A percentile compares a stretch with the other conserved stretches of the same genome.
Evolutionary conservation across 331 rosid genomes (phyloP).

Genomic region (Quercus tomentella): DNA sequence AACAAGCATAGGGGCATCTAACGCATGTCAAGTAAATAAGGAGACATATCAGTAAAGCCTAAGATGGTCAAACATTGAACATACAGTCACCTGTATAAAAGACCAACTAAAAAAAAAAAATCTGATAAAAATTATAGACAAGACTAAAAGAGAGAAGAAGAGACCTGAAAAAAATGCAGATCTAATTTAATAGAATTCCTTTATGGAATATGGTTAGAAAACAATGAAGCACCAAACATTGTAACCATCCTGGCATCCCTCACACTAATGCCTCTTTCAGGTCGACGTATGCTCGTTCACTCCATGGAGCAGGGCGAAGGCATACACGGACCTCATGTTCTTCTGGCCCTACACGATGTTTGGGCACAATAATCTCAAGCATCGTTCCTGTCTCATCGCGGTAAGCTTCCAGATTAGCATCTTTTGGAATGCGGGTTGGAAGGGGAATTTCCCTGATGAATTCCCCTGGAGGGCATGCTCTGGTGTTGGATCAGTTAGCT

Average conservation of each 20-base stretch:
- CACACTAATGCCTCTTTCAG: constrained; percentile 13
- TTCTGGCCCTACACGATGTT: constrained; percentile 36
- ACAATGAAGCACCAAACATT: constrained; percentile 12
- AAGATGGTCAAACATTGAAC: background rate
- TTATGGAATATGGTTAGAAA: constrained; percentile 9
- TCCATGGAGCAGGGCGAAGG: constrained; percentile 40
- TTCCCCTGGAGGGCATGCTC: constrained; percentile 54
- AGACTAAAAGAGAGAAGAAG: background rate
- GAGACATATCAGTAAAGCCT: background rate
- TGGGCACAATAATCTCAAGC: constrained; percentile 46
- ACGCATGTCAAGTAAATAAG: background rate
- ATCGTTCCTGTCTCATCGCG: constrained; percentile 34
- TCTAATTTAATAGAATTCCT: constrained; percentile 18
- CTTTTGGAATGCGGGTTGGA: constrained; percentile 43
- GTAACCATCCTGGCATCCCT: constrained; percentile 10
- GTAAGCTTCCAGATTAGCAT: constrained; percentile 45
- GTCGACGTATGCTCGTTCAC: constrained; percentile 34
- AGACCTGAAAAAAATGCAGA: constrained; percentile 7
- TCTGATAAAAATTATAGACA: background rate
- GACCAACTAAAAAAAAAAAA: background rate
- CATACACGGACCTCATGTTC: constrained; percentile 46
- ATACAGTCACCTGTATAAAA: background rate
- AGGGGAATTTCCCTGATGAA: constrained; percentile 41
- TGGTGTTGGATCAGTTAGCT: constrained; percentile 41
- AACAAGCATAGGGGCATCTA: background rate